These are phyloP conservation scores for Ephemerocybe angulata DNA, from an alignment of 768 basidiomycete species.

Conservation along the genomic window DNA sequence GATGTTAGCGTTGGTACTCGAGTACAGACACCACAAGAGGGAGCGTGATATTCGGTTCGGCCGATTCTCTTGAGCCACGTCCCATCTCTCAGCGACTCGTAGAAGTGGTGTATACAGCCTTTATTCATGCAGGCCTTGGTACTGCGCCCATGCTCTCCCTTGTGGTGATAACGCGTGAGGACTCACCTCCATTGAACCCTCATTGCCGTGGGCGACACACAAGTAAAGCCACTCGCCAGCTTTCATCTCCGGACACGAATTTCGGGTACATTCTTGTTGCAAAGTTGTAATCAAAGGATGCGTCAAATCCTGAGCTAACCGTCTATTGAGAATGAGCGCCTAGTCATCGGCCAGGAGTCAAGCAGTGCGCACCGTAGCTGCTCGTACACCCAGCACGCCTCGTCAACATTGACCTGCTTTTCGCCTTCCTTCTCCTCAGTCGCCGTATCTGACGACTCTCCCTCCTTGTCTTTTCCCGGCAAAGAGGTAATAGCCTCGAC, in stretches of 20 bases:
- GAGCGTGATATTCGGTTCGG: no score
- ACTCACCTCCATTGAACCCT: conserved; percentile 79
- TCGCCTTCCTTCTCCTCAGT: conserved; percentile 21
- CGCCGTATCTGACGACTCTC: conserved; percentile 21
- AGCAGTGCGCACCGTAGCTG: conserved; percentile 40
- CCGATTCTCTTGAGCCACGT: no score
- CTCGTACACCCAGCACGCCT: conserved; percentile 80
- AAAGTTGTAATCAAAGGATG: conserved; percentile 82
- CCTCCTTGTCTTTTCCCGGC: conserved; percentile 45
- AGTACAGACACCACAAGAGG: background rate
- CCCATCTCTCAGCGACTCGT: no score
- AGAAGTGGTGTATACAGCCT: background rate
- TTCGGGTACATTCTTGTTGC: conserved; percentile 82
- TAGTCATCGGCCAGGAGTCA: background rate
- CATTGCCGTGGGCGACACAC: conserved; percentile 91
- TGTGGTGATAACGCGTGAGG: background rate
- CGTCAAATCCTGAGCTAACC: conserved; percentile 82
- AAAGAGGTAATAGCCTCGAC: conserved; percentile 77
- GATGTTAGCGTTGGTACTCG: background rate
- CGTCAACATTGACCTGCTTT: conserved; percentile 63
- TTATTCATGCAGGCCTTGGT: no score
- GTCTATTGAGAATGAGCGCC: conserved; percentile 39
- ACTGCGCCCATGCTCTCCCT: no score
- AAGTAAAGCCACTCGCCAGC: conserved; percentile 98
- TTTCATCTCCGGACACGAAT: conserved; percentile 95